These are phyloP conservation scores for Fusarium sp. DNA, from an alignment of 2,329 filamentous ascomycete genomes.

Conservation along the genomic window DNA sequence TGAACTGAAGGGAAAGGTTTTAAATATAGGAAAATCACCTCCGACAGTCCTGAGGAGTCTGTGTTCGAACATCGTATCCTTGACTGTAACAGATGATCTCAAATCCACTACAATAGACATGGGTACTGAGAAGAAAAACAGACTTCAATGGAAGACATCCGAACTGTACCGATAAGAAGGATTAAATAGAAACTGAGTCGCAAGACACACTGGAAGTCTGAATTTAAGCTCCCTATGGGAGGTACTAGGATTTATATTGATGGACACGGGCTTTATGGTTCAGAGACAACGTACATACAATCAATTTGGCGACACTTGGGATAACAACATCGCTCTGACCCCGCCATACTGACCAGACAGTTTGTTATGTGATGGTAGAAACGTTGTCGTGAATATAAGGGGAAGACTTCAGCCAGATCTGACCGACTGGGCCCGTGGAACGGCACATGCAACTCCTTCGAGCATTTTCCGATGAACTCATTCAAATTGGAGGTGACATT, in stretches of 20 bases:
- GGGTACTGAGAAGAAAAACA: background rate
- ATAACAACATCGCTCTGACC: background rate
- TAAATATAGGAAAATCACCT: background rate
- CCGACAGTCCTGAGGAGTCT: background rate
- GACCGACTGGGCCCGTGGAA: background rate
- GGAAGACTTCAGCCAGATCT: background rate
- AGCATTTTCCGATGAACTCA: background rate
- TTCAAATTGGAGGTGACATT: background rate
- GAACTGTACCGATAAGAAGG: background rate
- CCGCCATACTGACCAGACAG: background rate
- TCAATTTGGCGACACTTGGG: background rate
- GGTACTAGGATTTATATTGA: background rate
- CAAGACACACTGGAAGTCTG: background rate
- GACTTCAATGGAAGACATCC: too few species aligned
- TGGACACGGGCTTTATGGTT: too few species aligned
- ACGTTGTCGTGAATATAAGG: background rate
- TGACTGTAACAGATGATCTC: too few species aligned
- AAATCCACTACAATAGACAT: background rate
- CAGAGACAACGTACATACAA: background rate
- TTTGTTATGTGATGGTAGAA: background rate
- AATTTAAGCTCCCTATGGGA: background rate
- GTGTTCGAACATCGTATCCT: background rate
- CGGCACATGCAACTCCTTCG: background rate
- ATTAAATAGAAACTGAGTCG: background rate
- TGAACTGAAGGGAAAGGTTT: background rate